These are phyloP conservation scores for Senna siamea DNA, from an alignment of 306 rosid species.

Conservation along the genomic window DNA sequence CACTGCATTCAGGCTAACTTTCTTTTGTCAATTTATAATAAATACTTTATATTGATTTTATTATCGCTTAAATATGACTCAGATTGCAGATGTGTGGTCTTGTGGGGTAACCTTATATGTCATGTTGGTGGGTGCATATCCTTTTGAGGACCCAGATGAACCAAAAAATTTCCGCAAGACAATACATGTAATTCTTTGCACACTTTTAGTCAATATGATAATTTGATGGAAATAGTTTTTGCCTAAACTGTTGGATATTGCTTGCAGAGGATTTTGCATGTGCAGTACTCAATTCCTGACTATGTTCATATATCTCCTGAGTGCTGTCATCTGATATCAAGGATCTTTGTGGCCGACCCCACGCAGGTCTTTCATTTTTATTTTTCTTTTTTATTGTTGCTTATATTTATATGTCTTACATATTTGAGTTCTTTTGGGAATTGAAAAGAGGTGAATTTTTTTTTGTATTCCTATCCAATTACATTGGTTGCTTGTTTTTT, in stretches of 20 bases:
- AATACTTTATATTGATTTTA: neutral
- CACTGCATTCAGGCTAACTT: neutral
- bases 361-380: constrained; percentile 52
- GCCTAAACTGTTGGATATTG: constrained; percentile 30
- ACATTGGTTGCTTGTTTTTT: neutral
- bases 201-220: neutral
- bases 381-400: neutral
- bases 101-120: constrained; percentile 92
- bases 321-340: constrained; percentile 76
- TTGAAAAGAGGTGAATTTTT: neutral
- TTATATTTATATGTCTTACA: neutral
- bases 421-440: neutral
- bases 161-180: constrained; percentile 88
- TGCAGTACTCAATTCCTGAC: constrained; percentile 83
- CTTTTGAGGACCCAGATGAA: constrained; percentile 89
- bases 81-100: constrained; percentile 97
- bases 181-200: constrained; percentile 63
- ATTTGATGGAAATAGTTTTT: neutral
- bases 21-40: neutral
- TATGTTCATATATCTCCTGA: constrained; percentile 65
- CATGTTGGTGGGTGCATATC: constrained; percentile 86
- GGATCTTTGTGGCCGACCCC: constrained; percentile 81
- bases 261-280: constrained; percentile 77
- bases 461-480: neutral
- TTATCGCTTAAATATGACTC: constrained; percentile 20